Evolutionary conservation across 805 yeast genomes (phyloP).

Genomic region (Lipomyces lipofer): DNA sequence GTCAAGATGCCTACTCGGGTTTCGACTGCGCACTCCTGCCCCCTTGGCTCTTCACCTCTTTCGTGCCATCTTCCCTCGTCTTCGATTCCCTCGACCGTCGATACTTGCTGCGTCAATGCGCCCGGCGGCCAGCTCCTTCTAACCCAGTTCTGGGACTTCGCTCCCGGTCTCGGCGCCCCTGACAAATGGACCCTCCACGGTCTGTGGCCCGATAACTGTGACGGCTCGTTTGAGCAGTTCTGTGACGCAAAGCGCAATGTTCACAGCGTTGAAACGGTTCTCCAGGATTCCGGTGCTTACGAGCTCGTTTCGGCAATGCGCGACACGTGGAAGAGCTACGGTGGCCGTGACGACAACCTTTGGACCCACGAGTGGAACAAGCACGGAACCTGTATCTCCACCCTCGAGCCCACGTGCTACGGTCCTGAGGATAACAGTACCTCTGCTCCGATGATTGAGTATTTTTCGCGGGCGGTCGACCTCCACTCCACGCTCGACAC

Average conservation of each 20-base stretch:
- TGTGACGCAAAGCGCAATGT: constrained; percentile 67
- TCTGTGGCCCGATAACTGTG: constrained; percentile 86
- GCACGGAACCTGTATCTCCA: constrained; percentile 89
- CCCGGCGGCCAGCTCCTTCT: constrained; percentile 82
- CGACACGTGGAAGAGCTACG: constrained; percentile 69
- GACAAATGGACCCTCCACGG: constrained; percentile 81
- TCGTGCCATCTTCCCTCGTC: constrained; percentile 26
- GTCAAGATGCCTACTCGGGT: too few relatives aligned
- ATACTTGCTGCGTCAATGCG: constrained; percentile 80
- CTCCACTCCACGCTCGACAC: constrained; percentile 65
- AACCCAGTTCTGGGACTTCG: constrained; percentile 93
- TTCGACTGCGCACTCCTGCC: constrained; percentile 22
- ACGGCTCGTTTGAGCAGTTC: constrained; percentile 76
- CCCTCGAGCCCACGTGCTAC: constrained; percentile 75
- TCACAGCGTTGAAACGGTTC: constrained; percentile 48
- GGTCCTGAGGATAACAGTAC: constrained; percentile 35
- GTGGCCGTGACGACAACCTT: constrained; percentile 63
- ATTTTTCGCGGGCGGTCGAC: constrained; percentile 59
- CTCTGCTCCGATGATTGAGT: constrained; percentile 61
- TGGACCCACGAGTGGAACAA: constrained; percentile 95
- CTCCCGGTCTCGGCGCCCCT: constrained; percentile 69
- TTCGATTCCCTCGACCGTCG: constrained; percentile 33
- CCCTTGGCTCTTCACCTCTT: constrained; percentile 1
- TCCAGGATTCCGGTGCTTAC: constrained; percentile 45
- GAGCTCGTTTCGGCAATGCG: constrained; percentile 60